Evolutionary conservation across 768 basidiomycete genomes (phyloP).

Genomic region (Scleroderma bovista): DNA sequence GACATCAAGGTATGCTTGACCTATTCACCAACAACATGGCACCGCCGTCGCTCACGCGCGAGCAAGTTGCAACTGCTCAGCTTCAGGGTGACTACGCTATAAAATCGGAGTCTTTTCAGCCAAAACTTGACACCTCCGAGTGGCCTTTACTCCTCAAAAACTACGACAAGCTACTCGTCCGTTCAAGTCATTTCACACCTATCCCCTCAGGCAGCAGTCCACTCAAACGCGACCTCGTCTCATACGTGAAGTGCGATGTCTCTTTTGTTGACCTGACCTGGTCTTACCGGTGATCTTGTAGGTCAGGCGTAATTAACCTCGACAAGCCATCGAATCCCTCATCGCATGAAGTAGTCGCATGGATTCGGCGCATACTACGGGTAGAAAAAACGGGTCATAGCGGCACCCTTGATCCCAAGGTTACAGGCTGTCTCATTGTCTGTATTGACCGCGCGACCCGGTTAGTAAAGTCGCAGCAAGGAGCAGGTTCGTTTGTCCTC

Average conservation of each 20-base stretch:
- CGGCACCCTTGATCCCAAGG: conserved; percentile 97
- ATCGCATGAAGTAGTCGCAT: conserved; percentile 98
- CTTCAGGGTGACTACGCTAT: conserved; percentile 72
- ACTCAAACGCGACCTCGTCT: conserved; percentile 86
- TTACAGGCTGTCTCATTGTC: conserved; percentile 97
- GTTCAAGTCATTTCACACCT: conserved; percentile 96
- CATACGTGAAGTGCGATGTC: conserved; percentile 78
- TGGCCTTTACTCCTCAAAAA: conserved; percentile 99
- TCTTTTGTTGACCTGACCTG: neutral
- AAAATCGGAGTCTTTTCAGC: conserved; percentile 69
- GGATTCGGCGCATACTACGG: conserved; percentile 93
- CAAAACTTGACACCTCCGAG: conserved; percentile 87
- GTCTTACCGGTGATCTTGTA: conserved; percentile 25
- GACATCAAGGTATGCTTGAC: neutral
- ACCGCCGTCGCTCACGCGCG: conserved; percentile 42
- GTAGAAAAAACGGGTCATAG: conserved; percentile 99
- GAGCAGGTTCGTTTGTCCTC: conserved; percentile 62
- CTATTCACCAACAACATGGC: conserved; percentile 12
- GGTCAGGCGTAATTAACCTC: conserved; percentile 97
- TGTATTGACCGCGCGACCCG: conserved; percentile 98
- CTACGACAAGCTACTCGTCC: conserved; percentile 93
- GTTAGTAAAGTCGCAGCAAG: conserved; percentile 97
- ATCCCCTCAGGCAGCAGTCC: conserved; percentile 93
- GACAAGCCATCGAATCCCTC: conserved; percentile 99
- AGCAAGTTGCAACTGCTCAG: conserved; percentile 72